Conservation (phyloP, 352 stramenopile species). For the Pilasporangium apinafurcum region DNA sequence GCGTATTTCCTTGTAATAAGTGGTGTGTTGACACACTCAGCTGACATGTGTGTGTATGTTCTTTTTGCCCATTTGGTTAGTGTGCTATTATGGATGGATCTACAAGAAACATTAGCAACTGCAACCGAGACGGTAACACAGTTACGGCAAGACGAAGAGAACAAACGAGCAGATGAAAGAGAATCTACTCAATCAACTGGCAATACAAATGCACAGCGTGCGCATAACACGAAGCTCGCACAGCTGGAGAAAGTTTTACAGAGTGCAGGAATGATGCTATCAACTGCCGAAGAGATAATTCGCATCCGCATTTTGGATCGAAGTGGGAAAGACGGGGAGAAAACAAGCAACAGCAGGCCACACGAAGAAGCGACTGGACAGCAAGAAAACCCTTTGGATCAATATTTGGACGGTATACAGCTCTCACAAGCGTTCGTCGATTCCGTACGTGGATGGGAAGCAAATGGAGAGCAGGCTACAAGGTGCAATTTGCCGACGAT, state of each 20-base stretch:
- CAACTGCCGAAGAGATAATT: conserved; percentile 8
- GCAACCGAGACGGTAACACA: not conserved
- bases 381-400: conserved; percentile 16
- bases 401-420: conserved; percentile 13
- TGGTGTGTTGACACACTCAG: too few species aligned
- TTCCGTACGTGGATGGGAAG: conserved; percentile 25
- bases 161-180: not conserved
- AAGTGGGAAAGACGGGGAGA: not conserved
- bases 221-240: not conserved
- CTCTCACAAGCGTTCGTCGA: conserved; percentile 26
- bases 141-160: too few species aligned
- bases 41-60: not conserved
- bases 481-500: too few species aligned
- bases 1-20: too few species aligned
- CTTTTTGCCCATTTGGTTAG: not conserved
- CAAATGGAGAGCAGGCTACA: not conserved
- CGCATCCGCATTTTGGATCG: conserved; percentile 2
- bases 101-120: conserved; percentile 5
- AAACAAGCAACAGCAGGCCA: not conserved
- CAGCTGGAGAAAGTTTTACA: conserved; percentile 1
- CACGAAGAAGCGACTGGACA: too few species aligned
- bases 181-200: not conserved
- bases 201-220: not conserved
- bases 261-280: conserved; percentile 3
- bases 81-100: conserved; percentile 7